Percentiles rank a stretch among this genome's conserved stretches.
phyloP scores from a whole-genome alignment of 768 basidiomycete species.

The Serendipita sp. region DNA sequence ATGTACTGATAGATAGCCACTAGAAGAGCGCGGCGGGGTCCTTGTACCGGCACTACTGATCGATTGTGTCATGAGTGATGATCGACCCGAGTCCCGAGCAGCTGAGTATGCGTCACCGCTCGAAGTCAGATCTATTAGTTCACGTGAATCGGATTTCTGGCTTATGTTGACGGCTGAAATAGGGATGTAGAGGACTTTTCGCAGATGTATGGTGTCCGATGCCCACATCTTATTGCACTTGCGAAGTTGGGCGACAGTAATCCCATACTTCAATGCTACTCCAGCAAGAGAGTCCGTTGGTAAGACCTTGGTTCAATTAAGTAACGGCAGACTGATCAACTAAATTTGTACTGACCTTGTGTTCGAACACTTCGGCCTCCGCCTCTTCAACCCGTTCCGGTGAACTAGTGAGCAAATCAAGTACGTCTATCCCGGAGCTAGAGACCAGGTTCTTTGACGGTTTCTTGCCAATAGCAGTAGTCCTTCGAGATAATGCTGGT shows the following conservation, averaged over 20 bases:
- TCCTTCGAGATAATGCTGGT: not conserved
- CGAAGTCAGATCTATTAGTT: not conserved
- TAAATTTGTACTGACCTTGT: not conserved
- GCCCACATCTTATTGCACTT: slow-evolving; percentile 87
- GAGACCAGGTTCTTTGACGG: not conserved
- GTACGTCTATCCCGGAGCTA: not conserved
- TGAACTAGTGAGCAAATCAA: not conserved
- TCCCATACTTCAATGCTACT: slow-evolving; percentile 79
- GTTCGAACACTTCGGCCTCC: slow-evolving; percentile 2
- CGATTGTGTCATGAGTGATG: no score
- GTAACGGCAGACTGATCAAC: not conserved
- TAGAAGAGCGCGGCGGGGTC: no score
- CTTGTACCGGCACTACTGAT: no score
- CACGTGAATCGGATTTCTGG: not conserved
- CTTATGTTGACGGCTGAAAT: not conserved
- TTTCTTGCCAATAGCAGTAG: not conserved
- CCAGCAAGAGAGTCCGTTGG: slow-evolving; percentile 69
- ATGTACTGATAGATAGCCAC: not conserved
- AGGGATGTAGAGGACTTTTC: slow-evolving; percentile 69
- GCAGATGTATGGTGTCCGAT: slow-evolving; percentile 80
- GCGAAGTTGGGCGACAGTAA: slow-evolving; percentile 66
- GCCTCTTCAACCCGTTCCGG: no score
- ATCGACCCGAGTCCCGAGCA: no score
- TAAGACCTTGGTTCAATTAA: slow-evolving; percentile 29
- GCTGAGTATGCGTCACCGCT: not conserved